Percentiles rank a stretch among this genome's conserved stretches.
Conservation (phyloP, 2,329 filamentous ascomycete species). For the Sporothrix dimorphospora region DNA sequence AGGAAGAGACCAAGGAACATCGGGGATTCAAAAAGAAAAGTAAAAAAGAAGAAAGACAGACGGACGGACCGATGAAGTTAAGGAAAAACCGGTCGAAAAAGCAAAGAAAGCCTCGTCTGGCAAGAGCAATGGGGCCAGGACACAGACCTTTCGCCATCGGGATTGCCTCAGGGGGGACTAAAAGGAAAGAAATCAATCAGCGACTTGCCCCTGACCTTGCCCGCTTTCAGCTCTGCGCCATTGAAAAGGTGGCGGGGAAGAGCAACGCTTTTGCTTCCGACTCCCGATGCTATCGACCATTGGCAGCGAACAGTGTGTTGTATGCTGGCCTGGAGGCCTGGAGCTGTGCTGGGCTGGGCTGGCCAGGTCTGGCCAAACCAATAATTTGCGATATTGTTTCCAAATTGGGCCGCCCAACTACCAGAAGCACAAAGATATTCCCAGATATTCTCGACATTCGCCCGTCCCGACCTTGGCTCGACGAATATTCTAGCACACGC, state of each 20-base stretch:
- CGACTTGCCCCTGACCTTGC: slow-evolving; percentile 26
- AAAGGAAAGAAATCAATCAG: slow-evolving; percentile 23
- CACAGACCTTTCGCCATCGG: not conserved
- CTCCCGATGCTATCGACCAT: slow-evolving; percentile 5
- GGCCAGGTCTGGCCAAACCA: slow-evolving; percentile 6
- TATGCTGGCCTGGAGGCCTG: not conserved
- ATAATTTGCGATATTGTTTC: slow-evolving; percentile 22
- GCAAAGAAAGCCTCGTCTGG: slow-evolving; percentile 2
- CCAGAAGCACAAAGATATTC: not conserved
- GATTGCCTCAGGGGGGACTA: slow-evolving; percentile 18
- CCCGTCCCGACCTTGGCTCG: not conserved
- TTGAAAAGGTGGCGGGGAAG: slow-evolving; percentile 10
- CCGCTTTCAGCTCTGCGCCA: slow-evolving; percentile 20
- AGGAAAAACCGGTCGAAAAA: slow-evolving; percentile 1
- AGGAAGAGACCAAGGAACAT: not conserved
- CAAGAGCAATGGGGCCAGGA: slow-evolving; percentile 11
- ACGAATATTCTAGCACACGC: not conserved
- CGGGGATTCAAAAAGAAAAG: not conserved
- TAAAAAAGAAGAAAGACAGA: not conserved
- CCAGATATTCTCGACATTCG: not conserved
- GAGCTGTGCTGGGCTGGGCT: not conserved
- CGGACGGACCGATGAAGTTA: not conserved
- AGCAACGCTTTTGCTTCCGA: not conserved
- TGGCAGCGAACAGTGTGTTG: not conserved
- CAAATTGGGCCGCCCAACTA: not conserved